These are phyloP conservation scores for Coriolopsis trogii DNA, from an alignment of 1,284 basidiomycete genomes.

Conservation along the genomic window DNA sequence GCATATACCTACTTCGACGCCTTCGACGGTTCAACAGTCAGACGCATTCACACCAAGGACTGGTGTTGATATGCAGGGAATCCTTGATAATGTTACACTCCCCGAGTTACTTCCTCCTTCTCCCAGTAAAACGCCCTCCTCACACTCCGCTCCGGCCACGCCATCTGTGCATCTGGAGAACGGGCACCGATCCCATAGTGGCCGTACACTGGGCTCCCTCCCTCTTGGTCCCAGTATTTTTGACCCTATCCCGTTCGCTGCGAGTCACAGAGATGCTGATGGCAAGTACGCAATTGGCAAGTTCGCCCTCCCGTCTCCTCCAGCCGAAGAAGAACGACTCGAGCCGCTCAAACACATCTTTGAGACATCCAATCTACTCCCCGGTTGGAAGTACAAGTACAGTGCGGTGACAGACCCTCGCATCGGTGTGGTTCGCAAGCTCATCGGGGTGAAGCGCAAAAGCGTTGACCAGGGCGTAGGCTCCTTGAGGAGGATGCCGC, in stretches of 20 bases:
- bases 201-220: slow-evolving; percentile 13
- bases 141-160: slow-evolving; percentile 50
- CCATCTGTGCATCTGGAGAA: slow-evolving; percentile 52
- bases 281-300: slow-evolving; percentile 76
- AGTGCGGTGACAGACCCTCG: slow-evolving; percentile 65
- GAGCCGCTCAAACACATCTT: slow-evolving; percentile 26
- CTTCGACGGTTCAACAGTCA: slow-evolving; percentile 30
- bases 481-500: slow-evolving; percentile 35
- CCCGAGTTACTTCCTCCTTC: slow-evolving; percentile 42
- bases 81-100: slow-evolving; percentile 21
- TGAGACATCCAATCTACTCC: neutral
- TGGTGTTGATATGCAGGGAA: slow-evolving; percentile 20
- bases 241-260: slow-evolving; percentile 71
- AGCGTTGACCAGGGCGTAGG: slow-evolving; percentile 34
- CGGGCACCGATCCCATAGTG: slow-evolving; percentile 5
- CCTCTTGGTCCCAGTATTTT: slow-evolving; percentile 42
- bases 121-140: slow-evolving; percentile 41
- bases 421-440: slow-evolving; percentile 60
- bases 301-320: slow-evolving; percentile 69
- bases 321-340: slow-evolving; percentile 48
- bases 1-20: slow-evolving; percentile 28
- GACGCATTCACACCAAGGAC: slow-evolving; percentile 37
- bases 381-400: slow-evolving; percentile 55
- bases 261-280: slow-evolving; percentile 60
- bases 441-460: slow-evolving; percentile 70